A percentile compares a stretch with the other conserved stretches of the same genome.
Evolutionary conservation across 306 rosid genomes (phyloP).

Genomic region (Pachyrhizus erosus): DNA sequence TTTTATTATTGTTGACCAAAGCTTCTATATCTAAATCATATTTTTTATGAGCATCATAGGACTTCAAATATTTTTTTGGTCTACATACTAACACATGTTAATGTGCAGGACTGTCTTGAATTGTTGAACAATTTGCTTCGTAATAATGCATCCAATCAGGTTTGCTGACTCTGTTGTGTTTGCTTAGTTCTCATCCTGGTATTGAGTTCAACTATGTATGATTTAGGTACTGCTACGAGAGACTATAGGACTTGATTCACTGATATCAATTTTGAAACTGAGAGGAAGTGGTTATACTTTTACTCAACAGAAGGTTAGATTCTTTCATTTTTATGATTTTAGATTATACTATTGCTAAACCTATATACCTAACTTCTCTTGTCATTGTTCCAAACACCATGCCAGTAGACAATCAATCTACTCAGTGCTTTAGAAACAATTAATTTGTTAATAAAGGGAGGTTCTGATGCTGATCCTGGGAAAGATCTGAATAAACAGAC

Average conservation of each 20-base stretch:
- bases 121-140: constrained; percentile 76
- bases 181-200: constrained; percentile 23
- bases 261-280: constrained; percentile 73
- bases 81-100: constrained; percentile 40
- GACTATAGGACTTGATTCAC: constrained; percentile 80
- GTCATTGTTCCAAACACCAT: constrained; percentile 52
- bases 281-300: constrained; percentile 72
- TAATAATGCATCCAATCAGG: constrained; percentile 79
- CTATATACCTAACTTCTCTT: constrained; percentile 45
- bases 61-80: background rate
- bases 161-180: constrained; percentile 45
- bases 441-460: constrained; percentile 70
- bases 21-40: background rate
- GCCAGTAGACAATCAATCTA: constrained; percentile 92
- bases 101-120: constrained; percentile 80
- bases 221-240: constrained; percentile 78
- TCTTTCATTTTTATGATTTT: constrained; percentile 36
- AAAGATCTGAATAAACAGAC: constrained; percentile 75
- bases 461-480: constrained; percentile 70
- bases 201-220: constrained; percentile 27
- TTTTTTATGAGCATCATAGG: background rate
- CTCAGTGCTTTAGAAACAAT: constrained; percentile 78
- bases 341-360: constrained; percentile 26
- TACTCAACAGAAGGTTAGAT: constrained; percentile 89
- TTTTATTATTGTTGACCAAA: background rate